Percentiles rank a stretch among this genome's conserved stretches.
phyloP scores from a whole-genome alignment of 164 flowering plant species.

The Umbilicus rupestris region DNA sequence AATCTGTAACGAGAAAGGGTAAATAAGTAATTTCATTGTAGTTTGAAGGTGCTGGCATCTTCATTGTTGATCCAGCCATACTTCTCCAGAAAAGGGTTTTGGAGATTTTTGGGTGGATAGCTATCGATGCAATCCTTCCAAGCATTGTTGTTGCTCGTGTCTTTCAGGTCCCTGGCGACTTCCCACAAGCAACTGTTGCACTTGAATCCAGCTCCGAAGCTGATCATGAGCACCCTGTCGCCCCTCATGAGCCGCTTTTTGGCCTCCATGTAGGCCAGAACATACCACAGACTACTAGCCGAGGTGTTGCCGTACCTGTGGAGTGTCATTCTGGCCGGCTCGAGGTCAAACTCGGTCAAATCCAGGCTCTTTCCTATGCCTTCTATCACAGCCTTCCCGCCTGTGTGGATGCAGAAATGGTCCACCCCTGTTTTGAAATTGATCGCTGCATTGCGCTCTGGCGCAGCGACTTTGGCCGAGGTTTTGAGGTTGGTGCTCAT shows the following conservation, averaged over 20 bases:
- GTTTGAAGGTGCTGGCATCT: constrained; percentile 5
- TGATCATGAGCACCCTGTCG: constrained; percentile 49
- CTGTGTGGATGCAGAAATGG: constrained; percentile 58
- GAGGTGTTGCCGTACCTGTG: constrained; percentile 62
- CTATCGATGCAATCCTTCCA: constrained; percentile 51
- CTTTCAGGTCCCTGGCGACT: constrained; percentile 23
- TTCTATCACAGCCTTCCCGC: constrained; percentile 62
- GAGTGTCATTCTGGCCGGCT: constrained; percentile 52
- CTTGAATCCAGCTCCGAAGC: constrained; percentile 67
- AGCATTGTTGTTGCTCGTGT: constrained; percentile 32
- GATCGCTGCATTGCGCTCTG: constrained; percentile 39
- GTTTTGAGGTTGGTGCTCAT: neutral
- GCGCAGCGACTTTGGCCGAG: constrained; percentile 29
- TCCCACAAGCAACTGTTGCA: constrained; percentile 47
- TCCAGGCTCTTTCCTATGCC: constrained; percentile 30
- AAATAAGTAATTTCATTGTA: neutral
- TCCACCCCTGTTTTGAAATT: constrained; percentile 14
- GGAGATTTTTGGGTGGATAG: constrained; percentile 25
- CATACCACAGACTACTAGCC: constrained; percentile 51
- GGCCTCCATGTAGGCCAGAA: constrained; percentile 54
- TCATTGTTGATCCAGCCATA: neutral
- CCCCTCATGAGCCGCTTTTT: constrained; percentile 37
- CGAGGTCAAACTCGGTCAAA: constrained; percentile 30
- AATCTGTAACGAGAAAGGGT: neutral
- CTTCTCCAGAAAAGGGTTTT: constrained; percentile 6